Base-by-base conservation (phyloP, 1,139 yeast genomes). In the Diutina mesorugosa region DNA sequence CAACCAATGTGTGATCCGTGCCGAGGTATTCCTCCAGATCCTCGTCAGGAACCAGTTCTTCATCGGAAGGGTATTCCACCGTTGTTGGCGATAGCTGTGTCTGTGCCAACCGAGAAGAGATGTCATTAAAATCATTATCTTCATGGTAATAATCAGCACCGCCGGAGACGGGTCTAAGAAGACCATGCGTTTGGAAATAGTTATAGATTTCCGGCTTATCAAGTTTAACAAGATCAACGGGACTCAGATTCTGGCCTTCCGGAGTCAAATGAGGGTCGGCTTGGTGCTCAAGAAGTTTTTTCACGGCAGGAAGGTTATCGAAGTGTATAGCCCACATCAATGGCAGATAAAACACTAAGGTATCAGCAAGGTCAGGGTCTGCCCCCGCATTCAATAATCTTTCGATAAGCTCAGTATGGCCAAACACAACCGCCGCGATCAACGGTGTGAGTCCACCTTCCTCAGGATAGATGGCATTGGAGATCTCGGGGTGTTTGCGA, bases 341-440 rank as follows among this genome's bases (percentile, higher is more conserved):
- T 14, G 81, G 80, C 12, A 80, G 72, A 51, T 65, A 67, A 56
- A 67, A 58, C 35, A 69, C 63, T n/a, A 72, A 58, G 1, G 74
- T 66, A 59, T 77, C 81, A 45, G 62, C 59, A 29, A 65, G 55
- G 59, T 76, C 79, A 1, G 77, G 77, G 59, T 76, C 78, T 1
- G 72, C 77, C 7, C 64, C 61, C 57, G 69, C 70, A 48, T 61
- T 56, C 45, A 77, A 63, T 45, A 84, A 66, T 3, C 76, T 61
- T 56, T 82, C 85, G 1, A 73, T 77, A 29, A 78, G 67, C 6
- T 69, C 74, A 6, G 62, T 59, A 53, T 81, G 72, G 57, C 76
- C 72, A 61, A 80, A 81, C 57, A 80, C 79, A 30, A 81, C 72
- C 12, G 85, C 80, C 63, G 74, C 80, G 0, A 81, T 72, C 61